Base-by-base conservation (phyloP, 2,329 filamentous ascomycete species). In the Exophiala sp. region DNA sequence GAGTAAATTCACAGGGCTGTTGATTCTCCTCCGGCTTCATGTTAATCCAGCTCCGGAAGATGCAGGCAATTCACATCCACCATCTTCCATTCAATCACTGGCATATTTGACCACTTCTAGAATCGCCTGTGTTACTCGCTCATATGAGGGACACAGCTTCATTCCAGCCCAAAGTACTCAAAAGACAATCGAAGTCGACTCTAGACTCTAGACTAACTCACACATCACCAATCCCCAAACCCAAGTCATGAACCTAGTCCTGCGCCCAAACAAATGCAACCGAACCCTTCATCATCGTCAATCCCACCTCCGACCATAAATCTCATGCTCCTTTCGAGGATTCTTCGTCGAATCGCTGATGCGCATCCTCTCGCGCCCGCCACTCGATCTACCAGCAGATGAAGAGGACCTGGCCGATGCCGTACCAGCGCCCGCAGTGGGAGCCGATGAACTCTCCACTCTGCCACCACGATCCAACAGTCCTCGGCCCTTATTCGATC, bases 261-360 rank as follows among this genome's bases (percentile, higher is more conserved):
- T n/a, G 9, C 13, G 34, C 19, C 35, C 18, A 16, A 8, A 2
- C 4, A 19, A 3, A 13, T 38, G 16, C 2, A 38, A 38, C 11
- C 7, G 3, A 32, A n/a, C 29, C 29, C 7, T 9, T 7, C 29
- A 9, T 32, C 34, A 37, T 41, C 5, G 38, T 41, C 38, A 24
- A 8, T 16, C 8, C 52, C 54, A 54, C 44, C 54, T 35, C 29
- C 51, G 45, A 9, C 51, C 54, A 39, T 50, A 57, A 19, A 57
- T 48, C 19, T 53, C 44, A 38, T 57, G 45, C 29, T 57, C 54
- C 29, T 52, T 53, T 9, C 39, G 39, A 23, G 22, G 13, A 18
- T 46, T 51, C 24, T 48, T 54, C 10, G 24, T 39, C 3, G 32
- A 40, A 23, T 48, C 45, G 40, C 51, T 51, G 19, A 49, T 16